Base-by-base conservation (phyloP, 331 rosid genomes). In the Rosa hybrid region DNA sequence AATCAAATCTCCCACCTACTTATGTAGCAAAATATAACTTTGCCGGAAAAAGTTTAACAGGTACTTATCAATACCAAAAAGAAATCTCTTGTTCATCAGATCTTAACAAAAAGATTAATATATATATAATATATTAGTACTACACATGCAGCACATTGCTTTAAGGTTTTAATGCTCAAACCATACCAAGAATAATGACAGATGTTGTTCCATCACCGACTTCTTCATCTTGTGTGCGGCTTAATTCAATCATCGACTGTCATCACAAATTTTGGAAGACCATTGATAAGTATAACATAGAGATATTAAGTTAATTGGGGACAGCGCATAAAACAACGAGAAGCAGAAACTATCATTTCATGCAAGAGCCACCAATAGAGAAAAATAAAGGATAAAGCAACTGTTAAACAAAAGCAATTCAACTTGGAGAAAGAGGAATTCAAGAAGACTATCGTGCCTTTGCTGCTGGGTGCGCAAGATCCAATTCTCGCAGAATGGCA, bases 121-220 rank as follows among this genome's bases (percentile, higher is more conserved):
- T 8, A 76, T 44, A 44, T 9, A 75, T 38, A 3, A 6, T 8
- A 59, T 4, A 2, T 44, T 49, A 46, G 30, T 46, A 27, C 23
- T 14, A 21, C 16, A 57, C 41, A 69, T 27, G 76, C 67, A 44
- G 12, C n/a, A 54, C 57, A 16, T 45, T 44, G 46, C 4, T 9
- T 30, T 27, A 44, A 18, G 48, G 62, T 78, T n/a, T 56, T 45
- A 17, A 46, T 8, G 42, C 60, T 59, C 30, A 77, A 76, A 72
- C 70, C 91, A 82, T 86, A 95, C 98, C 98, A 75, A 95, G 98
- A 78, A 95, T 91, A 65, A 95, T 95, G 79, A 95, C 98, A 53
- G 98, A 95, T 51, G 99, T 94, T 27, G 98, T 94, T 84, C 98
- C 98, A 84, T 94, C 98, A 75, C 98, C 97, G 2, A 94, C 98